These are phyloP conservation scores for Cystobasidium onofrii DNA, from an alignment of 768 basidiomycete genomes.

Conservation along the genomic window DNA sequence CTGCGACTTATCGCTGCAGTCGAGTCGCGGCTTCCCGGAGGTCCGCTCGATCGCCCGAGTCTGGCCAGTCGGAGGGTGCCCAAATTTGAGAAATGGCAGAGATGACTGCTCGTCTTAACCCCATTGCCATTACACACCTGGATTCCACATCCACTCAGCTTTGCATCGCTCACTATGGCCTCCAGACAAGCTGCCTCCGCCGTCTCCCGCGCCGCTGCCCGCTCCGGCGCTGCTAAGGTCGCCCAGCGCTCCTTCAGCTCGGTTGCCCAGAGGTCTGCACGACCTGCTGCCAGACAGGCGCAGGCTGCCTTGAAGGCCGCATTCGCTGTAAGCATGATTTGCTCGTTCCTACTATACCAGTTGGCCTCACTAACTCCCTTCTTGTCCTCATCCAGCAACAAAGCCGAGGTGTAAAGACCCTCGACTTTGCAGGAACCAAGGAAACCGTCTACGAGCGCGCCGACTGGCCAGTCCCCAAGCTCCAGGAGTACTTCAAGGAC, in stretches of 20 bases:
- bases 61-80: neutral
- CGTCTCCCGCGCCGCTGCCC: constrained; percentile 9
- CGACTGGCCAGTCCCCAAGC: constrained; percentile 95
- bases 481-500: constrained; percentile 99
- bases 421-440: constrained; percentile 42
- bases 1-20: neutral
- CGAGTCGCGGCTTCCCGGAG: neutral
- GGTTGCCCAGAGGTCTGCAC: neutral
- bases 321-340: neutral
- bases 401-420: constrained; percentile 40
- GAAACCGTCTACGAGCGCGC: constrained; percentile 45
- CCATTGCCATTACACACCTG: too few relatives aligned
- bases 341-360: neutral
- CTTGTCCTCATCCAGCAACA: neutral
- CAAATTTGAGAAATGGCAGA: too few relatives aligned
- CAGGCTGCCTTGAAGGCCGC: constrained; percentile 17
- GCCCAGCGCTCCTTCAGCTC: constrained; percentile 14
- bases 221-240: neutral
- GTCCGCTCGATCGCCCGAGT: neutral
- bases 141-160: neutral
- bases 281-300: constrained; percentile 26
- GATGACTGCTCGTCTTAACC: too few relatives aligned
- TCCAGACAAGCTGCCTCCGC: constrained; percentile 11
- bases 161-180: neutral
- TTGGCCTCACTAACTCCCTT: neutral